Evolutionary conservation across 2,329 filamentous ascomycete species (phyloP).

Genomic region (Tolypocladium sp.): DNA sequence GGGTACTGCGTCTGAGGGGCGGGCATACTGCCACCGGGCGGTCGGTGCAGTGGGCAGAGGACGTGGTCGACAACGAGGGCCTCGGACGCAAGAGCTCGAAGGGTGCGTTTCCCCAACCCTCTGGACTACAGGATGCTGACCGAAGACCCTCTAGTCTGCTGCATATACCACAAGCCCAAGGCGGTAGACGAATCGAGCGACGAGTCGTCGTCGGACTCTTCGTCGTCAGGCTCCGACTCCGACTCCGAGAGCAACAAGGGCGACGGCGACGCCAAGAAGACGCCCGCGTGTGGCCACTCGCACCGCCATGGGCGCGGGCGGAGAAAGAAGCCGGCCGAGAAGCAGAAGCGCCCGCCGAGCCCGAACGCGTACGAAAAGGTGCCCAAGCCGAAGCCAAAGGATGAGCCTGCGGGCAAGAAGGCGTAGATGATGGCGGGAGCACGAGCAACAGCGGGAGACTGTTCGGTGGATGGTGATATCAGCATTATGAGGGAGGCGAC

Average conservation of each 20-base stretch:
- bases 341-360: slow-evolving; percentile 46
- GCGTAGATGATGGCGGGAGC: not conserved
- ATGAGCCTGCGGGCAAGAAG: slow-evolving; percentile 10
- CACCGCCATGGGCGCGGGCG: slow-evolving; percentile 14
- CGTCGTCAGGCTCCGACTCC: slow-evolving; percentile 48
- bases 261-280: slow-evolving; percentile 20
- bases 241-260: slow-evolving; percentile 28
- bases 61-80: slow-evolving; percentile 91
- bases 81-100: slow-evolving; percentile 92
- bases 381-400: slow-evolving; percentile 34
- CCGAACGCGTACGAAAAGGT: slow-evolving; percentile 79
- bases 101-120: slow-evolving; percentile 39
- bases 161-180: slow-evolving; percentile 88
- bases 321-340: slow-evolving; percentile 17
- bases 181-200: slow-evolving; percentile 74
- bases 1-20: slow-evolving; percentile 44
- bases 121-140: not conserved
- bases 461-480: no score
- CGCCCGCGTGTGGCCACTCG: slow-evolving; percentile 24
- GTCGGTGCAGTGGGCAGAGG: slow-evolving; percentile 84
- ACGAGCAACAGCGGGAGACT: not conserved
- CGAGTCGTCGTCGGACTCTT: slow-evolving; percentile 42
- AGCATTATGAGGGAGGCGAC: slow-evolving; percentile 4
- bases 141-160: slow-evolving; percentile 62
- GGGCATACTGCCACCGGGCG: slow-evolving; percentile 36